A percentile compares a stretch with the other conserved stretches of the same genome.
Conservation (phyloP, 1,139 yeast species). For the Barnettozyma hawaiiensis region DNA sequence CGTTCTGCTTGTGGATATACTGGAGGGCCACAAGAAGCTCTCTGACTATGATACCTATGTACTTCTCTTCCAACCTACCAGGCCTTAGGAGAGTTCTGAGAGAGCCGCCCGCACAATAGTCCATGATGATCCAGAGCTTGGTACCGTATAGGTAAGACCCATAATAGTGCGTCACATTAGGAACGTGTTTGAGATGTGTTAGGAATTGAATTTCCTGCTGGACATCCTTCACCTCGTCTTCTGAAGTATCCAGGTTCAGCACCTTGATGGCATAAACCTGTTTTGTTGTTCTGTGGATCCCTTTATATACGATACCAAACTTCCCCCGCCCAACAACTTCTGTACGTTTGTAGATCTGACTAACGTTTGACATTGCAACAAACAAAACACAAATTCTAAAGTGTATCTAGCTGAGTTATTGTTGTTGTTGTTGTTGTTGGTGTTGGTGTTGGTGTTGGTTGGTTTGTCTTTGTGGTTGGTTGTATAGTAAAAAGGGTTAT, state of each 20-base stretch:
- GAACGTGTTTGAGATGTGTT: conserved; percentile 73
- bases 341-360: conserved; percentile 59
- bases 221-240: conserved; percentile 91
- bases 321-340: conserved; percentile 95
- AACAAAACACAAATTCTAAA: no score
- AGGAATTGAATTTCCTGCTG: conserved; percentile 89
- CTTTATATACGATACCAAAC: conserved; percentile 94
- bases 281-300: conserved; percentile 44
- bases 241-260: conserved; percentile 83
- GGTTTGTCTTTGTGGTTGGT: no score
- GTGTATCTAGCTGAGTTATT: not conserved
- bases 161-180: conserved; percentile 88
- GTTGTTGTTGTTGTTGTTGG: no score
- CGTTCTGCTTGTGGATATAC: conserved; percentile 82
- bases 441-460: no score
- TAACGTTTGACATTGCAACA: conserved; percentile 26
- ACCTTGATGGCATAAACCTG: conserved; percentile 91
- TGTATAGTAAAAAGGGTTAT: no score
- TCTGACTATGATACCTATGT: conserved; percentile 74
- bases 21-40: conserved; percentile 75
- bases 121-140: conserved; percentile 96
- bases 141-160: conserved; percentile 86
- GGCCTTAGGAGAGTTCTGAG: conserved; percentile 82
- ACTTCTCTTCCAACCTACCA: conserved; percentile 81
- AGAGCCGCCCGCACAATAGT: conserved; percentile 95